These are phyloP conservation scores for Cladosporium sp. DNA, from an alignment of 2,329 filamentous ascomycete species.

Conservation along the genomic window DNA sequence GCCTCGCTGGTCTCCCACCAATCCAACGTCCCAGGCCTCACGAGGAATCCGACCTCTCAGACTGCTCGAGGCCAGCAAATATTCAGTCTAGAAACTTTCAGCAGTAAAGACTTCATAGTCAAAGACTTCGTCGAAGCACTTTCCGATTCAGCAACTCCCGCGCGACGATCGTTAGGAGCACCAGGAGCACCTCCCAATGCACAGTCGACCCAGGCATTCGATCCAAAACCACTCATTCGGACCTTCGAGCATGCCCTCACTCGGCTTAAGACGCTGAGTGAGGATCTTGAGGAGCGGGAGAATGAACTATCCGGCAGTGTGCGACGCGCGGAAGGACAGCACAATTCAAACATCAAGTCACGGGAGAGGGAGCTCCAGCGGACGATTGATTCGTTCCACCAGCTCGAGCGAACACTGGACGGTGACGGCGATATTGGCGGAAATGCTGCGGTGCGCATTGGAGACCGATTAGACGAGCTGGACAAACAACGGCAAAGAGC, in stretches of 20 bases:
- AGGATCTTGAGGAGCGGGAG: constrained; percentile 83
- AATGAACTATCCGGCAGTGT: constrained; percentile 88
- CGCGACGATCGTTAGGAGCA: constrained; percentile 63
- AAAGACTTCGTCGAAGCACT: constrained; percentile 95
- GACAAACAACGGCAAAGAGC: constrained; percentile 87
- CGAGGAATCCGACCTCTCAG: constrained; percentile 21
- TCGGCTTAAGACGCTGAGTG: constrained; percentile 66
- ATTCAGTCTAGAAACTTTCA: constrained; percentile 77
- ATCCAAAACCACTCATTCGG: constrained; percentile 93
- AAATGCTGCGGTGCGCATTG: constrained; percentile 90
- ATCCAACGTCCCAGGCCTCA: constrained; percentile 22
- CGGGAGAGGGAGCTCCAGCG: constrained; percentile 85
- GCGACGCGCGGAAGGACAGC: constrained; percentile 83
- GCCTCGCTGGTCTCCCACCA: constrained; percentile 38
- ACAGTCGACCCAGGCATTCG: constrained; percentile 55
- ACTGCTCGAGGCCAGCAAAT: constrained; percentile 30
- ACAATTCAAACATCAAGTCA: constrained; percentile 84
- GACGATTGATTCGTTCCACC: constrained; percentile 87
- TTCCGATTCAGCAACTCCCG: constrained; percentile 77
- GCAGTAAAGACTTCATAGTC: constrained; percentile 79
- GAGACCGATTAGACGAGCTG: constrained; percentile 87
- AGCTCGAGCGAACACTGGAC: constrained; percentile 73
- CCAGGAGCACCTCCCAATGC: constrained; percentile 38
- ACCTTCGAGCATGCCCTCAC: constrained; percentile 78
- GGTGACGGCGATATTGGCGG: constrained; percentile 61